Conservation (phyloP, 208 protist genomes). For the Tritrichomonas foetus region DNA sequence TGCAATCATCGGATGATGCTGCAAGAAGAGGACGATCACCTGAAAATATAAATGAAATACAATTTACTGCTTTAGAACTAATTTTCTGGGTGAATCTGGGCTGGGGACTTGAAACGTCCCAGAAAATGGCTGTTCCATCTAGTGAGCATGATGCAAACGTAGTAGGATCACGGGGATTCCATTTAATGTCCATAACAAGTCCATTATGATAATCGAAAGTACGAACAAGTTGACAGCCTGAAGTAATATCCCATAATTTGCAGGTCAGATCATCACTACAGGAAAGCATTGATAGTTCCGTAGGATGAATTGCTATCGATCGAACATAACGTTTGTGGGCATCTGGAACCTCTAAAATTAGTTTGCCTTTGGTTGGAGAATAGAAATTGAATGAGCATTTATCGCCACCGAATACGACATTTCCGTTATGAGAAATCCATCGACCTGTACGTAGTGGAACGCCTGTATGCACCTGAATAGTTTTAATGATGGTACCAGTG, state of each 20-base stretch:
- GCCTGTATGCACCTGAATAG: conserved; percentile 78
- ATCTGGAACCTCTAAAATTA: conserved; percentile 77
- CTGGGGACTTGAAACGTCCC: conserved; percentile 53
- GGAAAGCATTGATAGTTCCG: conserved; percentile 80
- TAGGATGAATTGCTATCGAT: conserved; percentile 90
- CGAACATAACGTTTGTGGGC: conserved; percentile 75
- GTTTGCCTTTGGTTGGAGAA: conserved; percentile 98
- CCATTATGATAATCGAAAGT: conserved; percentile 90
- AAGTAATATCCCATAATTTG: conserved; percentile 95
- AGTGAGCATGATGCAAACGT: conserved; percentile 93
- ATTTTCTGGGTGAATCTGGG: conserved; percentile 93
- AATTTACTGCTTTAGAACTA: conserved; percentile 94
- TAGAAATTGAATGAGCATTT: conserved; percentile 80
- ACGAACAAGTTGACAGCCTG: conserved; percentile 75
- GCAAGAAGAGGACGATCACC: conserved; percentile 95
- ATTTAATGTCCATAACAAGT: conserved; percentile 91
- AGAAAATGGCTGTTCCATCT: conserved; percentile 84
- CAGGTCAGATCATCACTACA: conserved; percentile 94
- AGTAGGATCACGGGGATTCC: conserved; percentile 94
- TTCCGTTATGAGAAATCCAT: neutral
- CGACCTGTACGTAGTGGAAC: neutral
- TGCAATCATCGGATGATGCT: conserved; percentile 75
- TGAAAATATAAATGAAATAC: conserved; percentile 83
- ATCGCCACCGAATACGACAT: conserved; percentile 43
- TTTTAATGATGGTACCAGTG: conserved; percentile 80